Evolutionary conservation across 1,139 yeast genomes (phyloP).

Genomic region (Saccharomycopsis crataegensis): DNA sequence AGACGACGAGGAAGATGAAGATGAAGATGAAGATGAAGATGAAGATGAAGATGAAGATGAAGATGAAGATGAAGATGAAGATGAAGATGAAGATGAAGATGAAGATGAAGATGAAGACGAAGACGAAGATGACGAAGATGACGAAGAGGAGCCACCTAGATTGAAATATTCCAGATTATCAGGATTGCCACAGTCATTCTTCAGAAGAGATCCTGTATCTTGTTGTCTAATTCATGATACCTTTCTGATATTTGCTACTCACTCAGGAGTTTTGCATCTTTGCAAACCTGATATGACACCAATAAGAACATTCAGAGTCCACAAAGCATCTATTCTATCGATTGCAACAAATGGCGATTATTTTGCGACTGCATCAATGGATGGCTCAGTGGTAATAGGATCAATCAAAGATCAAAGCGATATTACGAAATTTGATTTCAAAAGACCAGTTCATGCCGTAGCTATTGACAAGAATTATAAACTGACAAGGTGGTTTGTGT

Average conservation of each 20-base stretch:
- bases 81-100: conserved; percentile 20
- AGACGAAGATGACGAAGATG: conserved; percentile 22
- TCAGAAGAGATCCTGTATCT: conserved; percentile 71
- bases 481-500: conserved; percentile 55
- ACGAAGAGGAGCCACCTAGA: conserved; percentile 24
- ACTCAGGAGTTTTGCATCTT: conserved; percentile 74
- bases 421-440: conserved; percentile 70
- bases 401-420: conserved; percentile 56
- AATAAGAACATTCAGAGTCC: conserved; percentile 72
- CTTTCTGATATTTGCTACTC: conserved; percentile 77
- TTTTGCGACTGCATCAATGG: conserved; percentile 86
- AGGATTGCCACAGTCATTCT: conserved; percentile 59
- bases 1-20: conserved; percentile 18
- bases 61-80: conserved; percentile 22
- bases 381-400: conserved; percentile 85
- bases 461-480: conserved; percentile 67
- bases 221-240: conserved; percentile 51
- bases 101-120: conserved; percentile 20
- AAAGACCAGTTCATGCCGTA: conserved; percentile 83
- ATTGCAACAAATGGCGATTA: conserved; percentile 63
- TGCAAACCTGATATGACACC: conserved; percentile 50
- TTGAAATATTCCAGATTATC: conserved; percentile 28
- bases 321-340: conserved; percentile 74
- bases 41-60: conserved; percentile 19
- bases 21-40: conserved; percentile 14